phyloP scores from a whole-genome alignment of 176 grass and related monocot genomes.

The Hyparrhenia diplandra region DNA sequence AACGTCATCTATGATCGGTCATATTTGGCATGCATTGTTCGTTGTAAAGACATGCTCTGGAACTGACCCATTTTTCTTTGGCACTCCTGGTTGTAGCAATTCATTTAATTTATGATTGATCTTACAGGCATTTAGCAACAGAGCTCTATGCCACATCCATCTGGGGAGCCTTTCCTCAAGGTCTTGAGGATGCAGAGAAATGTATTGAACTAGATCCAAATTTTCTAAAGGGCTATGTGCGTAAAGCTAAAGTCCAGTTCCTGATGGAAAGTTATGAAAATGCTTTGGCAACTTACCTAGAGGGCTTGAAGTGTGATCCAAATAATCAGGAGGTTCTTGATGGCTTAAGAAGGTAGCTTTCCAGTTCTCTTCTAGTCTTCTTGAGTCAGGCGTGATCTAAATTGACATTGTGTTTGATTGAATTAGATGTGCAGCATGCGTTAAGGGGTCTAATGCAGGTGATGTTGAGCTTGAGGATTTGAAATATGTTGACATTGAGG shows the following conservation, averaged over 20 bases:
- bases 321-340: conserved; percentile 47
- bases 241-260: conserved; percentile 49
- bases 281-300: conserved; percentile 48
- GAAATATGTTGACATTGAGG: conserved; percentile 6
- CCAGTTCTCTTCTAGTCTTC: not conserved
- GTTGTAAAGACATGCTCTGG: not conserved
- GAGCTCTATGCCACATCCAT: conserved; percentile 50
- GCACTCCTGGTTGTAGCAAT: not conserved
- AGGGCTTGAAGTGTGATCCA: conserved; percentile 65
- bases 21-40: not conserved
- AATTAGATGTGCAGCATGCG: conserved; percentile 35
- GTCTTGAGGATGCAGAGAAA: conserved; percentile 58
- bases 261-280: conserved; percentile 45
- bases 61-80: not conserved
- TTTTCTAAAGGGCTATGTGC: conserved; percentile 51
- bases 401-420: conserved; percentile 4
- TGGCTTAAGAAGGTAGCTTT: conserved; percentile 52
- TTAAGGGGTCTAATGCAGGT: conserved; percentile 22
- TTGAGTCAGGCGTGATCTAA: not conserved
- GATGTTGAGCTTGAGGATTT: conserved; percentile 18
- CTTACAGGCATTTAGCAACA: conserved; percentile 45
- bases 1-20: not conserved
- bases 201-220: conserved; percentile 53
- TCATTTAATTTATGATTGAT: not conserved
- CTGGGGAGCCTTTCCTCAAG: conserved; percentile 43